These are phyloP conservation scores for Phytophthora pisi DNA, from an alignment of 352 stramenopile species.

Conservation along the genomic window DNA sequence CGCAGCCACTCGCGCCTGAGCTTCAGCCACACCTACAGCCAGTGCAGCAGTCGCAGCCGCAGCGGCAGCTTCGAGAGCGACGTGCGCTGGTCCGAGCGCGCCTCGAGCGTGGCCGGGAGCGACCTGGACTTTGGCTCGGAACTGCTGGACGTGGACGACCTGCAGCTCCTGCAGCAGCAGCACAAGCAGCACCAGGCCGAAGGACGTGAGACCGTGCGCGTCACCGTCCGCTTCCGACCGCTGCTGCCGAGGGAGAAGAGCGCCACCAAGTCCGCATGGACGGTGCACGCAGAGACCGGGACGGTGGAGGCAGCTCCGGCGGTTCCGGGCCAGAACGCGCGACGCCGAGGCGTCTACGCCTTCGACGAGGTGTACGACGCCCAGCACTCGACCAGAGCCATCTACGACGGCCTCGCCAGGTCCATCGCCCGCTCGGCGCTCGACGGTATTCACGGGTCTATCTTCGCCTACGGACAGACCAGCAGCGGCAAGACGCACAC, in stretches of 20 bases:
- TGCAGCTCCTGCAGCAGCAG: conserved; percentile 32
- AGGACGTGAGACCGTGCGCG: conserved; percentile 39
- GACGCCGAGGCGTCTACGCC: conserved; percentile 42
- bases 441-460: conserved; percentile 78
- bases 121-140: conserved; percentile 38
- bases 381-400: conserved; percentile 48
- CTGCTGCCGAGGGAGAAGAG: conserved; percentile 42
- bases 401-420: conserved; percentile 73
- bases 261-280: conserved; percentile 30
- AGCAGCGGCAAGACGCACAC: conserved; percentile 85
- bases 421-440: conserved; percentile 72
- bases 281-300: conserved; percentile 38
- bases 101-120: conserved; percentile 22
- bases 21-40: conserved; percentile 27
- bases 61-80: conserved; percentile 41
- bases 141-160: conserved; percentile 42
- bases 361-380: conserved; percentile 62
- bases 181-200: conserved; percentile 7
- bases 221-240: conserved; percentile 49
- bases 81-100: conserved; percentile 24
- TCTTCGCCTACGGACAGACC: conserved; percentile 87
- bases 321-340: conserved; percentile 18
- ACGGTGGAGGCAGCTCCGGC: conserved; percentile 34
- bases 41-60: conserved; percentile 42
- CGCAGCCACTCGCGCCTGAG: not conserved